Base-by-base conservation (phyloP, 2,329 filamentous ascomycete species). In the Zymoseptoria brevis region DNA sequence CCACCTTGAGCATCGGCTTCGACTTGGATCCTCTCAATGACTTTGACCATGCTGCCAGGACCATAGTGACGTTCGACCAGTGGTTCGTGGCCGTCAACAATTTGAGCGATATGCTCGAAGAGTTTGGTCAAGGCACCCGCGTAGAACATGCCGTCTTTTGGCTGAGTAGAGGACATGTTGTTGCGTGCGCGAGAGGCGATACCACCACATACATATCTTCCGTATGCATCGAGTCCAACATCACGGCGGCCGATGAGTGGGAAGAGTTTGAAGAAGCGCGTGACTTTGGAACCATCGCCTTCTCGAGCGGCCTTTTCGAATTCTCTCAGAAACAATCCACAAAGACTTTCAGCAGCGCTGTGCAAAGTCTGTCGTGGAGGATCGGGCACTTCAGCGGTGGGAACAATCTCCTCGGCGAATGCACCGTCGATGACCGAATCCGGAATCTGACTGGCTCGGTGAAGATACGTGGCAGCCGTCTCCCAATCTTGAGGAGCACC, bases 401-500 rank as follows among this genome's bases (percentile, higher is more conserved):
- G 94, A 8, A 99, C 94, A 71, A 96, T 93, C 64, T 90, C 85
- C 41, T 92, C 88, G 0, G 94, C 93, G 72, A 99, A 99, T 16
- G 85, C 83, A 24, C 94, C 90, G 65, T 88, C 83, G 55, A 92
- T 81, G 55, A 99, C 93, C 1, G 87, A 81, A 55, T 86, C 81
- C 0, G 93, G 92, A 11, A 99, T 86, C 66, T 88, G 86, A 61
- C 86, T 86, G 6, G 94, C 92, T 51, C 93, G 84, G 63, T 88
- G 85, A 60, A 99, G 82, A 74, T 97, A 97, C 53, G 83, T 88
- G 1, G 94, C 94, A 3, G 94, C 94, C 2, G 90, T 94, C 75
- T 99, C 94, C 94, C 94, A 99, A 77, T 99, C 94, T 75, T 99
- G 94, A 50, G 94, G 90, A 4, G 92, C 93, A 35, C 93, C 94